Evolutionary conservation across 148 eudicot genomes (phyloP).

Genomic region (Heliamphora exappendiculata): DNA sequence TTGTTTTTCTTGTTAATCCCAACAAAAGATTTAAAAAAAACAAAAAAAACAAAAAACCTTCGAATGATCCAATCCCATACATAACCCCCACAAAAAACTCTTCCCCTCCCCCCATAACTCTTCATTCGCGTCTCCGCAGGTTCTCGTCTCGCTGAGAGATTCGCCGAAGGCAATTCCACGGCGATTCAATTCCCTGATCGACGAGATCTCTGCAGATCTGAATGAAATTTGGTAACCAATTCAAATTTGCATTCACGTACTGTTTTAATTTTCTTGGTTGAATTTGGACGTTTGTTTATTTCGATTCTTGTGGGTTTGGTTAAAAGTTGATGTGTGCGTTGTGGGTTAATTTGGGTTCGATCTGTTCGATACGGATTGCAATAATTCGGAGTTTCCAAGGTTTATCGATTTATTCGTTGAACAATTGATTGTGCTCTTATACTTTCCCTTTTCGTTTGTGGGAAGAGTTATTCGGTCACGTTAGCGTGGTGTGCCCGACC

Average conservation of each 20-base stretch:
- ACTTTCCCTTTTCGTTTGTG: too few relatives aligned
- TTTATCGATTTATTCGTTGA: too few relatives aligned
- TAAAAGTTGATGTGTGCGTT: background rate
- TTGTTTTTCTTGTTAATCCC: too few relatives aligned
- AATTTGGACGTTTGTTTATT: background rate
- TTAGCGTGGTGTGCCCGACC: too few relatives aligned
- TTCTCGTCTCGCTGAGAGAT: background rate
- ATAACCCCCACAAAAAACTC: too few relatives aligned
- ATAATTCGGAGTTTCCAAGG: background rate
- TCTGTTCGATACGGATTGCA: background rate
- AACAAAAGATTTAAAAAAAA: too few relatives aligned
- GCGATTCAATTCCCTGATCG: background rate
- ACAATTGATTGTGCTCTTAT: too few relatives aligned
- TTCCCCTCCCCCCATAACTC: too few relatives aligned
- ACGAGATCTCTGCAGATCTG: background rate
- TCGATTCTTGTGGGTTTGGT: background rate
- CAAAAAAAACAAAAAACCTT: too few relatives aligned
- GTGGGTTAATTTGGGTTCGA: background rate
- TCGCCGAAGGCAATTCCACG: background rate
- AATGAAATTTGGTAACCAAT: background rate
- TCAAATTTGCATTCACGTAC: background rate
- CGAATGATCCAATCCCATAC: too few relatives aligned
- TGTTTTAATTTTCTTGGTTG: background rate
- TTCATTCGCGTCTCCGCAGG: background rate
- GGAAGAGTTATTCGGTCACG: too few relatives aligned